Conservation (phyloP, 2,329 filamentous ascomycete species). For the Phyllosticta paracitricarpa region DNA sequence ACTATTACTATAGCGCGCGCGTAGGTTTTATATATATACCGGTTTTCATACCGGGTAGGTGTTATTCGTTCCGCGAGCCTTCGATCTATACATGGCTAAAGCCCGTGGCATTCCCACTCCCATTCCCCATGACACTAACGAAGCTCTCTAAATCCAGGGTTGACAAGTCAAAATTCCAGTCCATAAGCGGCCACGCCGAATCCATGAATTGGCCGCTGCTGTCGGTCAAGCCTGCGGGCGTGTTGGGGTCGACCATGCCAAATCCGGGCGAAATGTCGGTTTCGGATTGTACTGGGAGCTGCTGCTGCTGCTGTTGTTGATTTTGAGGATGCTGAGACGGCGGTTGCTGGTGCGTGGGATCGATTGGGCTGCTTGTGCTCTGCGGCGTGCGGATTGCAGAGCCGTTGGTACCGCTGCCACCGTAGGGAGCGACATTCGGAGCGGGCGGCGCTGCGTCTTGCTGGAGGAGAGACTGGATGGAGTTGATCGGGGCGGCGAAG, state of each 20-base stretch:
- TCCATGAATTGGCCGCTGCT: background rate
- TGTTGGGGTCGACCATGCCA: background rate
- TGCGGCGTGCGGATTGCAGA: background rate
- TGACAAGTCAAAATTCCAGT: slow-evolving; percentile 10
- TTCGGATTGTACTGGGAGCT: background rate
- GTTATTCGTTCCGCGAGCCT: too few species aligned
- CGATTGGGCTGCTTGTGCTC: background rate
- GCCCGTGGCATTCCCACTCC: background rate
- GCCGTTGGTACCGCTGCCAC: background rate
- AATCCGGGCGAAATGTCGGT: background rate
- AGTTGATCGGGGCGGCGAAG: background rate
- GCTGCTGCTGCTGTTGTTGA: background rate
- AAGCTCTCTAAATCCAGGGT: slow-evolving; percentile 8
- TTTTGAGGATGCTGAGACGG: background rate
- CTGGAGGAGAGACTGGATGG: background rate
- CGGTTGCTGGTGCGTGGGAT: background rate
- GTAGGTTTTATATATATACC: too few species aligned
- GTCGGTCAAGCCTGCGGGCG: background rate
- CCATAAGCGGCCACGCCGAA: slow-evolving; percentile 5
- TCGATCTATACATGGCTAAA: background rate
- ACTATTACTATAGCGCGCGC: too few species aligned
- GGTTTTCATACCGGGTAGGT: too few species aligned
- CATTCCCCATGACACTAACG: slow-evolving; percentile 8
- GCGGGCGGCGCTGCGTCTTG: background rate
- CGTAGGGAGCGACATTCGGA: background rate